A percentile compares a stretch with the other conserved stretches of the same genome.
Conservation (phyloP, 1,284 basidiomycete species). For the Leccinum pachyderme region DNA sequence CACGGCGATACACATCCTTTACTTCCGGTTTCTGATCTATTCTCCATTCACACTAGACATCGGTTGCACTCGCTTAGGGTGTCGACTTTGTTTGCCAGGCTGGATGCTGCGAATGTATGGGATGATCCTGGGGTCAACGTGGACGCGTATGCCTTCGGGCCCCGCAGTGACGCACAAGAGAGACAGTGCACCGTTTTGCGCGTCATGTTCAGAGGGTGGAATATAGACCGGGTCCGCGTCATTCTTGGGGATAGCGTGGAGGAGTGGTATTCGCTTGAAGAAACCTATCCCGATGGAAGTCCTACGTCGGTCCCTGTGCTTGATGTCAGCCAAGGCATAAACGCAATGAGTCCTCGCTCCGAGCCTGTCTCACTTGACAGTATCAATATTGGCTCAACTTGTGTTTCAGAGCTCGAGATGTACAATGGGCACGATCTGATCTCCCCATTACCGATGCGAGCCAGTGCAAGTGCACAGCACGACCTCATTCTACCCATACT, state of each 20-base stretch:
- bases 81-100: slow-evolving; percentile 60
- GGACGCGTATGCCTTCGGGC: slow-evolving; percentile 48
- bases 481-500: slow-evolving; percentile 66
- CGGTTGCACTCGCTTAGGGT: slow-evolving; percentile 61
- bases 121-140: slow-evolving; percentile 50
- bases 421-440: slow-evolving; percentile 3
- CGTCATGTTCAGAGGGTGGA: slow-evolving; percentile 71
- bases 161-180: slow-evolving; percentile 33
- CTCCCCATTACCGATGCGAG: slow-evolving; percentile 7
- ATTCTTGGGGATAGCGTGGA: slow-evolving; percentile 66
- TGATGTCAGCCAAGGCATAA: neutral
- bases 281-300: slow-evolving; percentile 34
- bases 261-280: slow-evolving; percentile 72
- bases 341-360: neutral
- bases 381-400: slow-evolving; percentile 6
- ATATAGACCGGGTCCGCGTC: slow-evolving; percentile 52
- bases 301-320: neutral
- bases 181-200: slow-evolving; percentile 58
- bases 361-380: slow-evolving; percentile 3
- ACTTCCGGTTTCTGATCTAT: slow-evolving; percentile 54
- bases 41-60: slow-evolving; percentile 51
- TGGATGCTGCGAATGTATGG: slow-evolving; percentile 69
- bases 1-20: slow-evolving; percentile 37
- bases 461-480: slow-evolving; percentile 28
- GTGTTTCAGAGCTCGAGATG: slow-evolving; percentile 6